Evolutionary conservation across 805 yeast species (phyloP).

Genomic region (Suhomyces kilbournensis): DNA sequence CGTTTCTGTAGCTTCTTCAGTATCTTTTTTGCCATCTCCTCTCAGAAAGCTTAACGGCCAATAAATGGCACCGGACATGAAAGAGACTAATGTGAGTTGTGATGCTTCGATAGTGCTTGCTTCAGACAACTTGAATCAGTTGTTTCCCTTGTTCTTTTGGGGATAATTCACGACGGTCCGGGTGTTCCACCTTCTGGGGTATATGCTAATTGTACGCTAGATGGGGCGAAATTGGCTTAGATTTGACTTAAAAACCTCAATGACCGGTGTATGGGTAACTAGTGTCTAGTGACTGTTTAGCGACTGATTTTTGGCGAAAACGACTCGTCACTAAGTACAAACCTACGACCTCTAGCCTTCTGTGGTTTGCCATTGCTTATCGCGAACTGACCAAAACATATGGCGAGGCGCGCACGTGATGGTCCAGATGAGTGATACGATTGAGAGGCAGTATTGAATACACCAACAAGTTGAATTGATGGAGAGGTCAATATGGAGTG

Average conservation of each 20-base stretch:
- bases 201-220: background rate
- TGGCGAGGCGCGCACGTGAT: background rate
- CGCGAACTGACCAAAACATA: background rate
- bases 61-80: background rate
- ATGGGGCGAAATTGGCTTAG: background rate
- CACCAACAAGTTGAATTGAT: background rate
- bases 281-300: background rate
- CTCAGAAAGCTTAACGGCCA: slow-evolving; percentile 3
- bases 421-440: background rate
- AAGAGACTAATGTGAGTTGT: no score
- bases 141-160: background rate
- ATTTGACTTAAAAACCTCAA: background rate
- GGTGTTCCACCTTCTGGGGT: background rate
- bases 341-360: background rate
- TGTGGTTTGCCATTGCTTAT: background rate
- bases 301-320: background rate
- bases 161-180: background rate
- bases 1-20: background rate
- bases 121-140: background rate
- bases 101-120: no score
- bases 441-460: no score
- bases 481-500: background rate
- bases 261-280: background rate
- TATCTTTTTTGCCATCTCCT: background rate
- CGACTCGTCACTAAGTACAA: background rate